phyloP scores from a whole-genome alignment of 1,284 basidiomycete genomes.

The Marasmius sp. region DNA sequence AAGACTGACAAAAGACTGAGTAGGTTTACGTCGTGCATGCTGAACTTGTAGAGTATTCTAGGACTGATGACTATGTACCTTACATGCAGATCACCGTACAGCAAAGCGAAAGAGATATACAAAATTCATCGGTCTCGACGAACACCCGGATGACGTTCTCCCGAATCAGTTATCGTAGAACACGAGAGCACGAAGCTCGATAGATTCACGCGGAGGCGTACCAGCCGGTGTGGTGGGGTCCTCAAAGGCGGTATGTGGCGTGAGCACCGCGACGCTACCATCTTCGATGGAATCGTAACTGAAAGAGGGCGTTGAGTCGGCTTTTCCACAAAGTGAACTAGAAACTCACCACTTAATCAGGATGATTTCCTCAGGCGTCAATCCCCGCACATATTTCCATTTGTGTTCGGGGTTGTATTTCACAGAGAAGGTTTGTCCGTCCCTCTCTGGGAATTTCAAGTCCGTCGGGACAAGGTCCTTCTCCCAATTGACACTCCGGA shows the following conservation, averaged over 20 bases:
- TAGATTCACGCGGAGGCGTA: background rate
- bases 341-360: background rate
- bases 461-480: background rate
- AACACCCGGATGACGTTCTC: no score
- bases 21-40: no score
- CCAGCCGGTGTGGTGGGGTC: background rate
- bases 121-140: no score
- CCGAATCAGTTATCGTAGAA: background rate
- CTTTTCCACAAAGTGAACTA: background rate
- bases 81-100: no score
- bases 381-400: background rate
- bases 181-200: background rate
- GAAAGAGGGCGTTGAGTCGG: background rate
- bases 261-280: background rate
- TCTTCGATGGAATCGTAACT: slow-evolving; percentile 1
- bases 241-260: background rate
- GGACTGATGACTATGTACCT: no score
- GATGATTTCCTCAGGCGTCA: background rate
- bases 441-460: background rate
- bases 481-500: background rate
- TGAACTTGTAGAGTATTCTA: no score
- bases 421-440: background rate
- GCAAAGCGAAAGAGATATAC: no score
- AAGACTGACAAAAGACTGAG: no score
- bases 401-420: background rate